A percentile compares a stretch with the other conserved stretches of the same genome.
These are phyloP conservation scores for Russula abietina DNA, from an alignment of 768 basidiomycete species.

Conservation along the genomic window DNA sequence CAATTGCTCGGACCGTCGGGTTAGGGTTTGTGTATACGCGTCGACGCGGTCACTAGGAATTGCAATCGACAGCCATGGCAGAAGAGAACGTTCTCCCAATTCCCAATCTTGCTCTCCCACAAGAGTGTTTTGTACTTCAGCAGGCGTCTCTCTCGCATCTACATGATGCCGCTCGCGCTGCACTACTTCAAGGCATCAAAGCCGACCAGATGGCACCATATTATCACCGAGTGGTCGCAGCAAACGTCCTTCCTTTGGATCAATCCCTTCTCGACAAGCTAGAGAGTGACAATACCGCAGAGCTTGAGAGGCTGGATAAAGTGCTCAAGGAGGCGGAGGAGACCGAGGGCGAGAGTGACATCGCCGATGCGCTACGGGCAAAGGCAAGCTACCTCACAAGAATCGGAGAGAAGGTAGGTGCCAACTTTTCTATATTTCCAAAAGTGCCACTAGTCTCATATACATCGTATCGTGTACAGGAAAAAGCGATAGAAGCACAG, in stretches of 20 bases:
- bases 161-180: slow-evolving; percentile 58
- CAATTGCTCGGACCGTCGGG: not conserved
- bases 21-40: slow-evolving; percentile 25
- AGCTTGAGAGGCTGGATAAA: slow-evolving; percentile 69
- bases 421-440: not conserved
- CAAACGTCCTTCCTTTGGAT: slow-evolving; percentile 47
- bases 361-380: slow-evolving; percentile 79
- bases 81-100: slow-evolving; percentile 81
- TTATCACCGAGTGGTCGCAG: slow-evolving; percentile 52
- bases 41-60: slow-evolving; percentile 7
- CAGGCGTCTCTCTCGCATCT: slow-evolving; percentile 53
- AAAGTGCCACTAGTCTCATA: not conserved
- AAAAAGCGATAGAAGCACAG: slow-evolving; percentile 74
- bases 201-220: slow-evolving; percentile 89
- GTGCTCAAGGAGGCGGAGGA: slow-evolving; percentile 81
- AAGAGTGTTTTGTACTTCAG: slow-evolving; percentile 71
- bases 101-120: slow-evolving; percentile 78
- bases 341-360: slow-evolving; percentile 90
- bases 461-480: slow-evolving; percentile 39
- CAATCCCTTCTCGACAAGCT: slow-evolving; percentile 48
- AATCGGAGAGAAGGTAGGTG: slow-evolving; percentile 74
- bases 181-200: slow-evolving; percentile 68
- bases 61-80: slow-evolving; percentile 47
- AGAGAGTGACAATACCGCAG: slow-evolving; percentile 63
- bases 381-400: slow-evolving; percentile 79